Percentiles rank a stretch among this genome's conserved stretches.
These are phyloP conservation scores for Exophiala phaeomuriformis DNA, from an alignment of 2,329 filamentous ascomycete species.

Conservation along the genomic window DNA sequence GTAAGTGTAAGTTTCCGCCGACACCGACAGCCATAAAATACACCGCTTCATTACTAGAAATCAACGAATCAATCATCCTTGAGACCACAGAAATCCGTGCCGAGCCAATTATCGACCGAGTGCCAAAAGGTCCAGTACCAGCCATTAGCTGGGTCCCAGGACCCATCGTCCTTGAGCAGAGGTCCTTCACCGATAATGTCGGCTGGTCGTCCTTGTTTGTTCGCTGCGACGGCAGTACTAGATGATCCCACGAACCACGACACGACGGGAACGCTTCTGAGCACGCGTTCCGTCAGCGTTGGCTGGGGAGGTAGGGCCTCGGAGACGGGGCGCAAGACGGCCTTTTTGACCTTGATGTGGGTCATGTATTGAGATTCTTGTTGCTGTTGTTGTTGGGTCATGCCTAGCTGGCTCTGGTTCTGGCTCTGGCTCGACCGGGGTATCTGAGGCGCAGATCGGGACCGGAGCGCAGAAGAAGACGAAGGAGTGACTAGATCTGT, in stretches of 20 bases:
- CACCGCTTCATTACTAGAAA: neutral
- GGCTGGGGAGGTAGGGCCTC: slow-evolving; percentile 64
- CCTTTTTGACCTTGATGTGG: slow-evolving; percentile 59
- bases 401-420: slow-evolving; percentile 8
- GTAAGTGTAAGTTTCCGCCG: too few relatives aligned
- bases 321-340: slow-evolving; percentile 59
- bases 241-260: slow-evolving; percentile 57
- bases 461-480: slow-evolving; percentile 24
- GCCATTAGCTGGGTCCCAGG: slow-evolving; percentile 29
- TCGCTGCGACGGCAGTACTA: neutral
- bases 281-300: slow-evolving; percentile 55
- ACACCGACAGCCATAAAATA: too few relatives aligned
- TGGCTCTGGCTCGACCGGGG: neutral
- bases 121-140: slow-evolving; percentile 55
- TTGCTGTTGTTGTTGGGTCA: slow-evolving; percentile 26
- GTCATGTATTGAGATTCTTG: slow-evolving; percentile 43
- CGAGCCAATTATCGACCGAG: slow-evolving; percentile 49
- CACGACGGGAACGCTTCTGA: slow-evolving; percentile 61
- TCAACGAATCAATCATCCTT: slow-evolving; percentile 35
- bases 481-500: slow-evolving; percentile 28
- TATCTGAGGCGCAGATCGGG: slow-evolving; percentile 22
- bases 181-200: slow-evolving; percentile 44
- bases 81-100: slow-evolving; percentile 55
- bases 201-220: slow-evolving; percentile 15
- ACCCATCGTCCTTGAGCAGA: slow-evolving; percentile 39